These are phyloP conservation scores for Sanguinoderma infundibulare DNA, from an alignment of 1,284 basidiomycete species.

Conservation along the genomic window DNA sequence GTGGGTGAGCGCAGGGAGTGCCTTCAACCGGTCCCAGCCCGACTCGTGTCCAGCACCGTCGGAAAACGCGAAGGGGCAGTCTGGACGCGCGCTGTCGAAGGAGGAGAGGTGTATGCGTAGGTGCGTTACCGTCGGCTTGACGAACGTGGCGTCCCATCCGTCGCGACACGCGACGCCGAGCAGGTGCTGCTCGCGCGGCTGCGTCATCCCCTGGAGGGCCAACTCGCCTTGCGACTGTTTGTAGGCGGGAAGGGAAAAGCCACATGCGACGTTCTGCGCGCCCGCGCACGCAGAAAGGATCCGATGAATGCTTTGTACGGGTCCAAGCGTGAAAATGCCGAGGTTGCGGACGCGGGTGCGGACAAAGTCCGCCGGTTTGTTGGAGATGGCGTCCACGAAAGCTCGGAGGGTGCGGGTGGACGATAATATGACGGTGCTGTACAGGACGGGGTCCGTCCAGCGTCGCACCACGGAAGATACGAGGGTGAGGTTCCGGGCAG, in stretches of 20 bases:
- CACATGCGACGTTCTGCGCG: conserved; percentile 42
- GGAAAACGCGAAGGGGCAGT: conserved; percentile 25
- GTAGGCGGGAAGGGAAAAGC: conserved; percentile 40
- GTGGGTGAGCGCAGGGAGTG: conserved; percentile 41
- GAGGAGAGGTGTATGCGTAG: conserved; percentile 42
- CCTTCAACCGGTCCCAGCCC: conserved; percentile 33
- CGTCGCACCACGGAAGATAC: conserved; percentile 39
- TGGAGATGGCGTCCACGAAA: conserved; percentile 37
- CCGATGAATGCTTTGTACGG: conserved; percentile 37
- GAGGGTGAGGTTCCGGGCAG: conserved; percentile 39
- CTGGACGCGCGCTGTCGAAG: conserved; percentile 25
- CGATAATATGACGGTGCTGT: conserved; percentile 43
- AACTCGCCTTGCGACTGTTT: conserved; percentile 26
- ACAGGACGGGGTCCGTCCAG: conserved; percentile 43
- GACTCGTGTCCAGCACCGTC: conserved; percentile 21
- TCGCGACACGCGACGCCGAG: conserved; percentile 42
- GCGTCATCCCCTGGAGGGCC: conserved; percentile 27
- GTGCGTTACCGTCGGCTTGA: conserved; percentile 38
- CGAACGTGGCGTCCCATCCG: conserved; percentile 39
- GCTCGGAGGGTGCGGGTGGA: conserved; percentile 37
- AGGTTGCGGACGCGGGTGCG: conserved; percentile 33
- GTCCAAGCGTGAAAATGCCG: conserved; percentile 41
- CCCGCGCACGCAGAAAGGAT: conserved; percentile 39
- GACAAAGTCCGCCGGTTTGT: conserved; percentile 33
- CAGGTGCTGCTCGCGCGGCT: conserved; percentile 41